Base-by-base conservation (phyloP, 1,139 yeast genomes). In the Blastobotrys elegans region DNA sequence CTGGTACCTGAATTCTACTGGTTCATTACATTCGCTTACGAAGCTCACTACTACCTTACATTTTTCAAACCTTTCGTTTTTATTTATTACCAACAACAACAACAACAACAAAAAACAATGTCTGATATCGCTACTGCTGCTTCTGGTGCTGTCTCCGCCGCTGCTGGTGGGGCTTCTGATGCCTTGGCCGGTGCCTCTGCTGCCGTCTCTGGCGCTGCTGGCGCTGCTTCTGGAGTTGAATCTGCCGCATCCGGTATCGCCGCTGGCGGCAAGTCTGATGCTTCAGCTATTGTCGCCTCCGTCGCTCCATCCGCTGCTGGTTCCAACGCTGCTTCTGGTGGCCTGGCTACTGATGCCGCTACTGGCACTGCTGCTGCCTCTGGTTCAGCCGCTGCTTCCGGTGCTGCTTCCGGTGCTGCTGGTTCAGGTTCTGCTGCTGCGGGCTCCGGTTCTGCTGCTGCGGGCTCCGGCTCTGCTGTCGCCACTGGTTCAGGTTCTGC, bases 381-480 rank as follows among this genome's bases (percentile, higher is more conserved):
- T 38, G 42, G 47, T 37, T 42, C 49, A 13, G 43, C 47, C 34
- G 46, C 52, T 11, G 40, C 49, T 24, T 43, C 45, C 27, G 47
- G 27, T 54, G 34, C 48, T 47, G 14, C 44, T 50, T 33, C 43
- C 52, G 44, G 53, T n/a, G 49, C 45, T 10, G 40, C 46, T 32
- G 43, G 46, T n/a, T 45, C 48, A n/a, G 50, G 47, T 31, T 35
- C 47, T 20, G 44, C 41, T 24, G 26, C 48, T 10, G 47, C 41
- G 14, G 44, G 40, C 18, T 46, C 53, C 8, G 48, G 52, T 34
- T 51, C 52, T 51, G 50, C 50, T 38, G 39, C 50, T 17, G 53
- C 47, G 24, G 51, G 50, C 26, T 26, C 53, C 32, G 43, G 51
- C 31, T 53, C 55, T 35, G 49, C 53, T 35, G 43, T 50, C 34